A percentile compares a stretch with the other conserved stretches of the same genome.
Conservation (phyloP, 331 rosid genomes). For the Stylosanthes scabra region DNA sequence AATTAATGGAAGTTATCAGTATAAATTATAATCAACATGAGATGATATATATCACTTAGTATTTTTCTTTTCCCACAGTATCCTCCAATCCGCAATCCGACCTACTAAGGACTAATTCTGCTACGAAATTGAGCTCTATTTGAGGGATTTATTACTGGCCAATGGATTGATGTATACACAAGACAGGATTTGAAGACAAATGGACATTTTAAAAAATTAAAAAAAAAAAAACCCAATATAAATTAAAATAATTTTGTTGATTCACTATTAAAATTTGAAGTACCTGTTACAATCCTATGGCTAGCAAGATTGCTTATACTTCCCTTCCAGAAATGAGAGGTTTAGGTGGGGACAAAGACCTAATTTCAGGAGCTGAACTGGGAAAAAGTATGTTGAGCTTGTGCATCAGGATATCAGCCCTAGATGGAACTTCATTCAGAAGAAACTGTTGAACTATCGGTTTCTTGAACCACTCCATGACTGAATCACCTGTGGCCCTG, state of each 20-base stretch:
- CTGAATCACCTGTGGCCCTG: conserved; percentile 91
- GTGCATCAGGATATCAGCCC: conserved; percentile 92
- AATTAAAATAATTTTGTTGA: too few relatives aligned
- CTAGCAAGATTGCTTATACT: conserved; percentile 32
- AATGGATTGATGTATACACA: too few relatives aligned
- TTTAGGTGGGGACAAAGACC: conserved; percentile 85
- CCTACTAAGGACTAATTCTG: too few relatives aligned
- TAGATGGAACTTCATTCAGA: conserved; percentile 83
- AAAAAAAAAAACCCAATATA: too few relatives aligned
- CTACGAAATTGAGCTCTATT: too few relatives aligned
- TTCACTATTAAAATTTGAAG: background rate
- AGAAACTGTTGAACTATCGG: conserved; percentile 96
- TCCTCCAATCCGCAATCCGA: too few relatives aligned
- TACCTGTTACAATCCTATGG: conserved; percentile 4
- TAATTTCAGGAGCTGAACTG: conserved; percentile 90
- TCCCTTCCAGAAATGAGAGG: conserved; percentile 52
- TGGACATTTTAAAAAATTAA: too few relatives aligned
- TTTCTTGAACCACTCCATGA: conserved; percentile 96
- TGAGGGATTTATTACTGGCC: too few relatives aligned
- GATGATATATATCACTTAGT: background rate
- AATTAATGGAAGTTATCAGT: background rate
- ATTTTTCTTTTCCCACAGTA: too few relatives aligned
- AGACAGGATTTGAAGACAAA: too few relatives aligned
- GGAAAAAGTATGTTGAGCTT: conserved; percentile 92
- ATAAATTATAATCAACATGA: background rate